Evolutionary conservation across 179 eudicot species (phyloP).

Genomic region (Patellifolia procumbens): DNA sequence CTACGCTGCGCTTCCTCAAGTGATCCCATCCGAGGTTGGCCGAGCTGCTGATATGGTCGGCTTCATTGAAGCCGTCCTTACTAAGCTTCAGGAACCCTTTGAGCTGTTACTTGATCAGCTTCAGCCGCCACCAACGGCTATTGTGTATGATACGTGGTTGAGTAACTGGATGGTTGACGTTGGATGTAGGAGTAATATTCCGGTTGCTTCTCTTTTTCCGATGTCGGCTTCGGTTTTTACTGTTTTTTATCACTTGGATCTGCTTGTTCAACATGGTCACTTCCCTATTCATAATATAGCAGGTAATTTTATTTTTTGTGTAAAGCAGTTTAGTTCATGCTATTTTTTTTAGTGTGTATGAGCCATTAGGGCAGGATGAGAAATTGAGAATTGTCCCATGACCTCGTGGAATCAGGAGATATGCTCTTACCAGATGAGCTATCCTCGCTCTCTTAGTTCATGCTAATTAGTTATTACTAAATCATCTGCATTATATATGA

Average conservation of each 20-base stretch:
- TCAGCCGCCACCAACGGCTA: conserved; percentile 33
- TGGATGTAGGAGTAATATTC: conserved; percentile 44
- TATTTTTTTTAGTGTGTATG: background rate
- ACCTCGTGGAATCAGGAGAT: too few species aligned
- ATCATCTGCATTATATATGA: too few species aligned
- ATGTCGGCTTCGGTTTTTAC: conserved; percentile 51
- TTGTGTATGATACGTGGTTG: conserved; percentile 43
- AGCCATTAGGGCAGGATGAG: too few species aligned
- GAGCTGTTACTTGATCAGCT: conserved; percentile 50
- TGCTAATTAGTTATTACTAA: too few species aligned
- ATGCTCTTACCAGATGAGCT: too few species aligned
- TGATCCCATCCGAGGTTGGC: conserved; percentile 58
- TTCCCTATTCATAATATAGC: conserved; percentile 37
- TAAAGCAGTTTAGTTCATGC: too few species aligned
- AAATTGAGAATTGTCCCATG: too few species aligned
- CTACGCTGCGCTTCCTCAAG: conserved; percentile 53
- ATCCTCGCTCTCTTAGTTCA: too few species aligned
- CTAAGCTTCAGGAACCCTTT: conserved; percentile 53
- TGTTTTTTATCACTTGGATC: conserved; percentile 35
- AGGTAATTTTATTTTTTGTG: conserved; percentile 34
- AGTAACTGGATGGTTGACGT: conserved; percentile 39
- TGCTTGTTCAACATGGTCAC: conserved; percentile 41
- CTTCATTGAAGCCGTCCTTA: conserved; percentile 41
- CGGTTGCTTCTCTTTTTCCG: conserved; percentile 49
- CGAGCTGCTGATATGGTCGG: conserved; percentile 44